These are phyloP conservation scores for Trichosporon sp. DNA, from an alignment of 1,284 basidiomycete species.

Conservation along the genomic window DNA sequence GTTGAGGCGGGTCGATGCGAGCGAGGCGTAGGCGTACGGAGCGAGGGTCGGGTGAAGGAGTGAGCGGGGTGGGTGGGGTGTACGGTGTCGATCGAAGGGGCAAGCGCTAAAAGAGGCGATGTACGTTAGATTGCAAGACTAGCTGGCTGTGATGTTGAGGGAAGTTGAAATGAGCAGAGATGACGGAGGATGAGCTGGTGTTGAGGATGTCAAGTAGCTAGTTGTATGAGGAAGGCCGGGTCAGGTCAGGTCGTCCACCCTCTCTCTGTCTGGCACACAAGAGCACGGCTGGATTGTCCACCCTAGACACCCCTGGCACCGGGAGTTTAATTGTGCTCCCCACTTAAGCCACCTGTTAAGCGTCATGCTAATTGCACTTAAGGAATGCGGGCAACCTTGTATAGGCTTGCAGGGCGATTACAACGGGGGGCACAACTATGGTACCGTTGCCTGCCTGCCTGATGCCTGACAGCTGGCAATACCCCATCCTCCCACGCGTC, in stretches of 20 bases:
- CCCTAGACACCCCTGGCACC: neutral
- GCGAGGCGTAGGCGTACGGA: no score
- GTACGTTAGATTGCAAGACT: neutral
- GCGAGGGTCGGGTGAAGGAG: neutral
- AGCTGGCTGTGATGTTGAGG: neutral
- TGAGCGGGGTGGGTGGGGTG: neutral
- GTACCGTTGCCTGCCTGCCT: no score
- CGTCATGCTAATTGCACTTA: neutral
- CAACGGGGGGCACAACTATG: no score
- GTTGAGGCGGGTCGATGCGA: neutral
- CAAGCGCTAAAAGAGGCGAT: neutral
- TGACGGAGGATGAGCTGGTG: neutral
- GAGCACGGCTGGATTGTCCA: neutral
- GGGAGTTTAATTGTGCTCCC: neutral
- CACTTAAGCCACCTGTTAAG: neutral
- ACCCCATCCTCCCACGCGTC: neutral
- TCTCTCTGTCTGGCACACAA: neutral
- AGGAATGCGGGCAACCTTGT: neutral
- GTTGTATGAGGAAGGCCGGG: neutral
- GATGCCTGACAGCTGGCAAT: no score
- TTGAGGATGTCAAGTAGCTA: neutral
- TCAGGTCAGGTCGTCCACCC: neutral
- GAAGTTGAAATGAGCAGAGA: neutral
- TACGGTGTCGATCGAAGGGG: neutral
- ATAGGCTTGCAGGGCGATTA: neutral